Percentiles rank a stretch among this genome's conserved stretches.
phyloP scores from a whole-genome alignment of 1,284 basidiomycete genomes.

The Rhodotorula sp. region DNA sequence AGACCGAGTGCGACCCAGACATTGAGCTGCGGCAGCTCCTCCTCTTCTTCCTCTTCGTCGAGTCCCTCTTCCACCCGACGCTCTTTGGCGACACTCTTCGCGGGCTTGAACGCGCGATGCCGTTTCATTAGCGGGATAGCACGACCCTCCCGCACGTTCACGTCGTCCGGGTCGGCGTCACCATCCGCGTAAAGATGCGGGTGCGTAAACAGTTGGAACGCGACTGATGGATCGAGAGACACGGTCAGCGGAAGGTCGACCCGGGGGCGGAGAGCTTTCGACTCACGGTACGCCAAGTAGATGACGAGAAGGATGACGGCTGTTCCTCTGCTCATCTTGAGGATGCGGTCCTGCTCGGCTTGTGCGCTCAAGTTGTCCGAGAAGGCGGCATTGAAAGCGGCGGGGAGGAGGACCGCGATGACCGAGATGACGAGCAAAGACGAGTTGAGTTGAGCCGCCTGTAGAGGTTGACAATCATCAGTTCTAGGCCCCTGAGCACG shows the following conservation, averaged over 20 bases:
- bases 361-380: slow-evolving; percentile 46
- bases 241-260: slow-evolving; percentile 58
- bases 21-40: slow-evolving; percentile 58
- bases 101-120: slow-evolving; percentile 42
- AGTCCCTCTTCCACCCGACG: slow-evolving; percentile 22
- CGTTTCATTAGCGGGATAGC: slow-evolving; percentile 28
- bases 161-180: slow-evolving; percentile 49
- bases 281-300: slow-evolving; percentile 28
- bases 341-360: slow-evolving; percentile 57
- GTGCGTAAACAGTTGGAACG: slow-evolving; percentile 86
- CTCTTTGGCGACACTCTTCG: slow-evolving; percentile 32
- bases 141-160: slow-evolving; percentile 26
- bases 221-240: slow-evolving; percentile 53
- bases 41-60: slow-evolving; percentile 52
- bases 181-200: slow-evolving; percentile 65
- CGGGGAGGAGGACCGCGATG: slow-evolving; percentile 52
- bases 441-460: slow-evolving; percentile 52
- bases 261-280: neutral
- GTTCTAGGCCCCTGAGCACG: too few relatives aligned
- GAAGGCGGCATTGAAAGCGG: slow-evolving; percentile 54
- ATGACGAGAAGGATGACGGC: slow-evolving; percentile 74
- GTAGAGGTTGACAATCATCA: slow-evolving; percentile 48
- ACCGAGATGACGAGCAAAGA: slow-evolving; percentile 55
- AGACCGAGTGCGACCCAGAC: slow-evolving; percentile 58
- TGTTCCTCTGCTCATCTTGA: slow-evolving; percentile 74